phyloP scores from a whole-genome alignment of 345 rosid species.

The Populus pruinosa region DNA sequence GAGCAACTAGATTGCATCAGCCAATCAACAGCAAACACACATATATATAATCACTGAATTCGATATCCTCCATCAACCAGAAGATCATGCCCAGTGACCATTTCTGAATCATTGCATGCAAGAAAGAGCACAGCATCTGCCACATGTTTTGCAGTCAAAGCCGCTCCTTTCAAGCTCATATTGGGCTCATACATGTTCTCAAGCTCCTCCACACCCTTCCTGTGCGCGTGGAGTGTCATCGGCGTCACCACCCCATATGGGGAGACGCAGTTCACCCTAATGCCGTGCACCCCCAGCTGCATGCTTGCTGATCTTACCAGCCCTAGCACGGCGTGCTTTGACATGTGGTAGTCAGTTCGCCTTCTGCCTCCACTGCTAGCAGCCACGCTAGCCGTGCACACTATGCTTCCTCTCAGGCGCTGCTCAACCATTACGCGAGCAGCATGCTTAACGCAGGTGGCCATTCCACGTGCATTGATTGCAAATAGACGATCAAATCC shows the following conservation, averaged over 20 bases:
- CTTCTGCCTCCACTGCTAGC: conserved; percentile 1
- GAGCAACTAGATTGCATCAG: no score
- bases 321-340: conserved; percentile 43
- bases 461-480: conserved; percentile 32
- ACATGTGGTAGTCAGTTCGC: conserved; percentile 29
- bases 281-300: conserved; percentile 44
- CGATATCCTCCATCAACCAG: conserved; percentile 31
- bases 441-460: conserved; percentile 28
- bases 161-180: conserved; percentile 23
- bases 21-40: no score
- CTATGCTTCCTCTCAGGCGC: conserved; percentile 34
- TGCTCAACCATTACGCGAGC: conserved; percentile 39
- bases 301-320: conserved; percentile 33
- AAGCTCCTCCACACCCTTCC: conserved; percentile 8
- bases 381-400: conserved; percentile 36
- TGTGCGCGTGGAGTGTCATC: background rate
- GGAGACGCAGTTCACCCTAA: conserved; percentile 43
- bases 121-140: conserved; percentile 44
- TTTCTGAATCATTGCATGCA: conserved; percentile 29
- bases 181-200: conserved; percentile 18
- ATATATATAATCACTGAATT: no score
- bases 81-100: conserved; percentile 38
- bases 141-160: conserved; percentile 24
- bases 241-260: conserved; percentile 38
- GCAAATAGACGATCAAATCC: conserved; percentile 11